These are phyloP conservation scores for Suillus hirtellus DNA, from an alignment of 768 basidiomycete genomes.

Conservation along the genomic window DNA sequence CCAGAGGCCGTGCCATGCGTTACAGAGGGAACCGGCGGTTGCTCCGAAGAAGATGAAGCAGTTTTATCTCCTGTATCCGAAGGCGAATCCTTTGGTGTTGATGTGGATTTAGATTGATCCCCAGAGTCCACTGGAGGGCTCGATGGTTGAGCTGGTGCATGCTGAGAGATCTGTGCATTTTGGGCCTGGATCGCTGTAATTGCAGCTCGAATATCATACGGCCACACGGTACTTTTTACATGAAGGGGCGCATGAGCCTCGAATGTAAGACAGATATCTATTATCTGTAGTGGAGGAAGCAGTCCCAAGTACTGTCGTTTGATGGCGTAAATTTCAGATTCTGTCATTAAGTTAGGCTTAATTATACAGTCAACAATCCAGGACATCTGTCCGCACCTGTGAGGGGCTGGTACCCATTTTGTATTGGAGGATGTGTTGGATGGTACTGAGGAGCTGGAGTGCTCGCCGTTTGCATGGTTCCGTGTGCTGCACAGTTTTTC, in stretches of 20 bases:
- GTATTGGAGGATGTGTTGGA: conserved; percentile 38
- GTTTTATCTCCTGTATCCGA: conserved; percentile 16
- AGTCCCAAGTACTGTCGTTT: conserved; percentile 73
- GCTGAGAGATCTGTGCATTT: conserved; percentile 26
- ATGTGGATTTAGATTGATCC: conserved; percentile 3
- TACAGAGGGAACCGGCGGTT: conserved; percentile 17
- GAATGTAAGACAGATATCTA: conserved; percentile 76
- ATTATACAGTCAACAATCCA: conserved; percentile 22
- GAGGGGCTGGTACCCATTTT: conserved; percentile 36
- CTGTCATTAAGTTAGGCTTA: conserved; percentile 31
- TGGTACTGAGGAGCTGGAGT: conserved; percentile 36
- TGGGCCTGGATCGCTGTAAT: conserved; percentile 51
- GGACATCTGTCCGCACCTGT: conserved; percentile 34
- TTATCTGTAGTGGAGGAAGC: conserved; percentile 68
- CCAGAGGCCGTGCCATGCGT: conserved; percentile 20
- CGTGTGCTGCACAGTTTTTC: conserved; percentile 74
- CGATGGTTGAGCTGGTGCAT: conserved; percentile 17
- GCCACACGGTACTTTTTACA: conserved; percentile 70
- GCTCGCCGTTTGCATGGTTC: conserved; percentile 57
- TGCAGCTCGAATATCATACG: conserved; percentile 63
- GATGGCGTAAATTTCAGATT: conserved; percentile 53
- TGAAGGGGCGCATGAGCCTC: conserved; percentile 68
- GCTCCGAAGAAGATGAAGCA: conserved; percentile 16
- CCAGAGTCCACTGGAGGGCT: conserved; percentile 9
- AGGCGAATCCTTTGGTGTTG: conserved; percentile 30